These are phyloP conservation scores for Avena insularis DNA, from an alignment of 176 grass and related monocot genomes.

Conservation along the genomic window DNA sequence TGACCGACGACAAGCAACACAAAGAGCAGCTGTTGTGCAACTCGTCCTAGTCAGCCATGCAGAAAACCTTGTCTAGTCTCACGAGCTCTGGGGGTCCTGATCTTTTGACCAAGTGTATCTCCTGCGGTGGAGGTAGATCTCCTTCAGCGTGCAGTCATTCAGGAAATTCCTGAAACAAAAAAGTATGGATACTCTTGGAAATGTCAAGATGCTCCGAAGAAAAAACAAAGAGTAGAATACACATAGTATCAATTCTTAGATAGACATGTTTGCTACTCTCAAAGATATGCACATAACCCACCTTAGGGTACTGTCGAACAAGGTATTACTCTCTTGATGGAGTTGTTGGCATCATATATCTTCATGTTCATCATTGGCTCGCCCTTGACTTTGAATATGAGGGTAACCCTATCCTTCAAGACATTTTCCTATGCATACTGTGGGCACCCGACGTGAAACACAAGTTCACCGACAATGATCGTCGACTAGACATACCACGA, in stretches of 20 bases:
- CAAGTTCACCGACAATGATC: background rate
- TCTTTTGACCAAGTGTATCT: no score
- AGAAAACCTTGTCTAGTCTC: no score
- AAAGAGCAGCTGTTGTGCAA: no score
- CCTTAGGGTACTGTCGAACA: background rate
- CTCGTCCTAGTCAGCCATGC: no score
- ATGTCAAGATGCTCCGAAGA: background rate
- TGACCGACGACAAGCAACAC: no score
- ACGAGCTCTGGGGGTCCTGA: no score
- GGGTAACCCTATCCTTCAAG: background rate
- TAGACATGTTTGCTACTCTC: background rate
- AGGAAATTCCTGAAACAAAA: background rate
- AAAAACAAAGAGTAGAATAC: background rate
- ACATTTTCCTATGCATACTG: background rate
- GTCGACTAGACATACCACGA: background rate
- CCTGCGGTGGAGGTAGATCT: no score
- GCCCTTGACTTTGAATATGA: background rate
- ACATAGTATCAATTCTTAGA: background rate
- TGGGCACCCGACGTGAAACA: background rate
- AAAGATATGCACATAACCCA: background rate
- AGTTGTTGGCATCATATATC: background rate
- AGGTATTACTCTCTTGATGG: background rate
- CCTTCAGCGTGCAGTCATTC: no score
- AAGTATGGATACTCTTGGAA: background rate
- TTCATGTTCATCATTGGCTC: background rate